Base-by-base conservation (phyloP, 1,284 basidiomycete genomes). In the Puccinia hordei region DNA sequence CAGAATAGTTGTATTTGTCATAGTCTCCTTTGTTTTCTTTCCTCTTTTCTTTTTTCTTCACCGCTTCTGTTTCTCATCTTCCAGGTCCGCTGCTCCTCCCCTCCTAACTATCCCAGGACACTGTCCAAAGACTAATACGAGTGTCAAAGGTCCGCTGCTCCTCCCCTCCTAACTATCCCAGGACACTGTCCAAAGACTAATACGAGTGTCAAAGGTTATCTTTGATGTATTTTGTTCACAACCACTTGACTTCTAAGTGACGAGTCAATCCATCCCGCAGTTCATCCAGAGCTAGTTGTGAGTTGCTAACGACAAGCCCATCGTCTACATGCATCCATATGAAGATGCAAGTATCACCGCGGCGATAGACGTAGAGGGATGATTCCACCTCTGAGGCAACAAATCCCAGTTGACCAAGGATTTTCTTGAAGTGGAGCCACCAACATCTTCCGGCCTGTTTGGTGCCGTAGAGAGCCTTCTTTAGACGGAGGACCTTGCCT, bases 251-350 rank as follows among this genome's bases (percentile, higher is more conserved):
- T 27, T 63, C 44, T 2, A 75, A 24, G 15, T 41, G 27, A 2
- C 44, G 10, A n/a, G 2, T 49, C 17, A 75, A 24, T 2, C 24
- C 2, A 13, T 1, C 0, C 22, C n/a, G 9, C 1, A 75, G 19
- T 17, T 53, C 19, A 2, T 4, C 15, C 1, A 77, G 1, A 9
- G 49, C 49, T 12, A 24, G 2, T 0, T 5, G 35, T 8, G 22
- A 24, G 15, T 63, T 55, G 22, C 59, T 46, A 5, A 22, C 30
- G 2, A 76, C 61, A 6, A 76, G 27, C 22, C 74, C 30, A 24
- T 76, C 46, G 22, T 76, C 74, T 17, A 74, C 38, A 27, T 76
- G 73, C 46, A 76, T 63, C 73, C 73, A 74, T 13, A 63, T 33
- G 5, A 63, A 61, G 27, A 61, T 27, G 9, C 3, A 46, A 0